Base-by-base conservation (phyloP, 345 rosid genomes). In the Draba incana region DNA sequence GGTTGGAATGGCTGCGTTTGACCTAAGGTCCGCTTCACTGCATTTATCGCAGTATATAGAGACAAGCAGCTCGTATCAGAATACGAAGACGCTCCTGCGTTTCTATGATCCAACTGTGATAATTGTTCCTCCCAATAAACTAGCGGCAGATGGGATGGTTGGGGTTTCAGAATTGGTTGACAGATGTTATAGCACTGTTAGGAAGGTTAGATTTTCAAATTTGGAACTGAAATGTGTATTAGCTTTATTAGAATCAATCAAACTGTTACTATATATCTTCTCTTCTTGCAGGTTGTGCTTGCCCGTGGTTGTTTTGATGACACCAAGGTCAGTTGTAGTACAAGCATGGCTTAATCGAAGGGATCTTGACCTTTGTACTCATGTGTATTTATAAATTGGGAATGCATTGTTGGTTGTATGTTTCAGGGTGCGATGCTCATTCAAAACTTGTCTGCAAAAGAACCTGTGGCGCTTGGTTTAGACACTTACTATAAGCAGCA, bases 1-100 rank as follows among this genome's bases (percentile, higher is more conserved):
- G 99, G 99, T 91, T 20, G 99, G 97, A 64, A 79, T 94, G 79
- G 96, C 97, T 70, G 95, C 97, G 70, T 88, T 94, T 72, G 96
- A 94, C 83, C 74, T 94, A 51, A 84, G 97, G 73, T 83, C 92
- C 46, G 99, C 97, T 15, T 76, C 96, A 12, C 74, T 91, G 76
- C 95, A 94, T 80, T 95, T 94, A 42, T 94, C 99, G 52, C 99
- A 94, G 74, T 91, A 88, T 66, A 93, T 88, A 50, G 98, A 93
- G 78, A 93, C 97, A 12, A 93, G 98, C 71, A 87, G 91, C 78
- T 93, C 95, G 31, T 93, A 91, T 49, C 97, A 93, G 80, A 93
- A 87, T 63, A 91, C 96, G 28, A 87, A 82, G 83, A 85, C 97
- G 66, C 72, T 91, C 82, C 69, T 88, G 64, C 95, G 88, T 52